Percentiles rank a stretch among this genome's conserved stretches.
phyloP scores from a whole-genome alignment of 208 protist species.

The Trypanosoma scelopori region DNA sequence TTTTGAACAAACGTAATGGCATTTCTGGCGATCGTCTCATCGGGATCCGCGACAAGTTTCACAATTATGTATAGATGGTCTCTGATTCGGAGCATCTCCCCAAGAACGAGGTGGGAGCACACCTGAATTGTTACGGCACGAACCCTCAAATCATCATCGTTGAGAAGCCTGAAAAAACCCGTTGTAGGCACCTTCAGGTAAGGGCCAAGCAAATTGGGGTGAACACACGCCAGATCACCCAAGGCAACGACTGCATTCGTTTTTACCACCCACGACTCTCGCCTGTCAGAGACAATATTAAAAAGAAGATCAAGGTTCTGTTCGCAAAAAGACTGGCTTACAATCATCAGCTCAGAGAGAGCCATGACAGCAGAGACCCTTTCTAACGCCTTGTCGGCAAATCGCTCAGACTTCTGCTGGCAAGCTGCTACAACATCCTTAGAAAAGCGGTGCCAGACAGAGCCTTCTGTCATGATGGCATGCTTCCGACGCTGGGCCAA shows the following conservation, averaged over 20 bases:
- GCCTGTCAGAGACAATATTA: slow-evolving; percentile 64
- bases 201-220: slow-evolving; percentile 82
- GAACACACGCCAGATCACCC: slow-evolving; percentile 86
- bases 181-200: slow-evolving; percentile 73
- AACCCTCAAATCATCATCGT: slow-evolving; percentile 84
- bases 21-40: slow-evolving; percentile 82
- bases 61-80: slow-evolving; percentile 88
- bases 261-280: slow-evolving; percentile 86
- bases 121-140: slow-evolving; percentile 90
- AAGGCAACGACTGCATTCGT: slow-evolving; percentile 87
- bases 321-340: slow-evolving; percentile 72
- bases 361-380: slow-evolving; percentile 82
- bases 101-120: slow-evolving; percentile 88
- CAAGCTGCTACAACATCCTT: slow-evolving; percentile 57
- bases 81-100: slow-evolving; percentile 89
- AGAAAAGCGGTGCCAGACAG: slow-evolving; percentile 67
- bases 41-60: slow-evolving; percentile 84
- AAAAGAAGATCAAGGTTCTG: slow-evolving; percentile 80
- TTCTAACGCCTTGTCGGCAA: slow-evolving; percentile 44
- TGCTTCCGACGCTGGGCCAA: slow-evolving; percentile 58
- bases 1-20: slow-evolving; percentile 89
- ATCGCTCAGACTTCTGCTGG: slow-evolving; percentile 41
- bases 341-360: slow-evolving; percentile 86
- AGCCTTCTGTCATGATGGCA: slow-evolving; percentile 71
- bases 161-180: slow-evolving; percentile 85